Percentiles rank a stretch among this genome's conserved stretches.
phyloP scores from a whole-genome alignment of 2,329 filamentous ascomycete genomes.

The Fusarium setosum region DNA sequence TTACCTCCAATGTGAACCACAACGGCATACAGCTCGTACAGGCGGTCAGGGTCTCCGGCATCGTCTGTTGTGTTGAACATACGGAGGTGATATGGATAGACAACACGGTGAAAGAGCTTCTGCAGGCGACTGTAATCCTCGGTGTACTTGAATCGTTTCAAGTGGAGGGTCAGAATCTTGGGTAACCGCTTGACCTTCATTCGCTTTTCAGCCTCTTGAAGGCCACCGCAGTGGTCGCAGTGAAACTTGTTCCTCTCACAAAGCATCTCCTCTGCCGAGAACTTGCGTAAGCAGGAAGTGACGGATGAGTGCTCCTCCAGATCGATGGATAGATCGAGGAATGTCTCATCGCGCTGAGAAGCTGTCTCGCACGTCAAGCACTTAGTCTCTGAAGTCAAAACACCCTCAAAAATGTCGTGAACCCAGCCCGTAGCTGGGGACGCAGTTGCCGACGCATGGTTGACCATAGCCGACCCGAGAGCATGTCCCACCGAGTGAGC shows the following conservation, averaged over 20 bases:
- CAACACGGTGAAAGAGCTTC: slow-evolving; percentile 95
- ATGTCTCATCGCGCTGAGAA: slow-evolving; percentile 94
- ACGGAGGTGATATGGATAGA: slow-evolving; percentile 95
- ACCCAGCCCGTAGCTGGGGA: slow-evolving; percentile 86
- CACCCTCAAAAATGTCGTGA: slow-evolving; percentile 95
- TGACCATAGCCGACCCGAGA: slow-evolving; percentile 48
- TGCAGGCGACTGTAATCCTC: slow-evolving; percentile 93
- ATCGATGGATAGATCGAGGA: slow-evolving; percentile 95
- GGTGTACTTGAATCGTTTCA: slow-evolving; percentile 98
- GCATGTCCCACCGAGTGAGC: slow-evolving; percentile 62
- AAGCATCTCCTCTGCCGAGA: slow-evolving; percentile 98
- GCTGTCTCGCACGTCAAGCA: slow-evolving; percentile 96
- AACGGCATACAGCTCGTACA: slow-evolving; percentile 97
- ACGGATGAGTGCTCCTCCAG: slow-evolving; percentile 95
- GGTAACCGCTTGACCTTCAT: slow-evolving; percentile 99
- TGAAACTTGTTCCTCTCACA: slow-evolving; percentile 99
- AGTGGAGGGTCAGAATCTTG: slow-evolving; percentile 88
- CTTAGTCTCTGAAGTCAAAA: slow-evolving; percentile 93
- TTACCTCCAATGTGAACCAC: slow-evolving; percentile 98
- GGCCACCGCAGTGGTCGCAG: slow-evolving; percentile 94
- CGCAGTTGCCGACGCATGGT: slow-evolving; percentile 56
- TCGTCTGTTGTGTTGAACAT: slow-evolving; percentile 98
- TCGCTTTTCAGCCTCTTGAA: slow-evolving; percentile 97
- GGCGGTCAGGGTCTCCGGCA: slow-evolving; percentile 88
- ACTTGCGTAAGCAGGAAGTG: slow-evolving; percentile 93